Percentiles rank a stretch among this genome's conserved stretches.
Evolutionary conservation across 345 rosid genomes (phyloP).

Genomic region (Carallia brachiata): DNA sequence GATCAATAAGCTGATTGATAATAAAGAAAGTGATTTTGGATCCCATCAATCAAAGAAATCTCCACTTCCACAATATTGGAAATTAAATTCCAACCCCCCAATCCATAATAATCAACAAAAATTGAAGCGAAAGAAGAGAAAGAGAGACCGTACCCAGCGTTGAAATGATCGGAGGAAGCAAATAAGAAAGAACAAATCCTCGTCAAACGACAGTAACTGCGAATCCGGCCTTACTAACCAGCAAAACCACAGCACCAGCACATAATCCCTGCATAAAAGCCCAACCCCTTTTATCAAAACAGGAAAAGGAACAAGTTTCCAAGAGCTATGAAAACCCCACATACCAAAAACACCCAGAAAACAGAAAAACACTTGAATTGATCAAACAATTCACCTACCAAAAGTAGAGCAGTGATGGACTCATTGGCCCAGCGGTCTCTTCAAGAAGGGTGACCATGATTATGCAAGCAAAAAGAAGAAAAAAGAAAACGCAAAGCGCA

Average conservation of each 20-base stretch:
- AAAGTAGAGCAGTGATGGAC: slow-evolving; percentile 59
- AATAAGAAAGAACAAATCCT: slow-evolving; percentile 76
- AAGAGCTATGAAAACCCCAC: background rate
- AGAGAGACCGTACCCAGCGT: slow-evolving; percentile 55
- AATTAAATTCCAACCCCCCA: background rate
- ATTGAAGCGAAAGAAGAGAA: slow-evolving; percentile 3
- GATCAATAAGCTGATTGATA: too few relatives aligned
- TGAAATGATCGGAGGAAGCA: slow-evolving; percentile 76
- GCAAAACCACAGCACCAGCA: slow-evolving; percentile 55
- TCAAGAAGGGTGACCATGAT: slow-evolving; percentile 64
- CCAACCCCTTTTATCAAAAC: too few relatives aligned
- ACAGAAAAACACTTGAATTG: background rate
- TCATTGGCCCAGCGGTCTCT: slow-evolving; percentile 73
- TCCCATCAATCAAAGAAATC: background rate
- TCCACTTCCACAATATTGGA: background rate
- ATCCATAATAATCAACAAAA: background rate
- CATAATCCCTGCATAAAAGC: slow-evolving; percentile 48
- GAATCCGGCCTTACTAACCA: slow-evolving; percentile 38
- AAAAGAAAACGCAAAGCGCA: slow-evolving; percentile 52
- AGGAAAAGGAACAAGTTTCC: background rate
- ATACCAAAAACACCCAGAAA: background rate
- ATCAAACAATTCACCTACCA: slow-evolving; percentile 31
- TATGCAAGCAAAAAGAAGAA: slow-evolving; percentile 63
- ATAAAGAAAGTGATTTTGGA: too few relatives aligned
- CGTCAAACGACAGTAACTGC: slow-evolving; percentile 40